Conservation (phyloP, 1,284 basidiomycete genomes). For the Anthracocystis walkeri region DNA sequence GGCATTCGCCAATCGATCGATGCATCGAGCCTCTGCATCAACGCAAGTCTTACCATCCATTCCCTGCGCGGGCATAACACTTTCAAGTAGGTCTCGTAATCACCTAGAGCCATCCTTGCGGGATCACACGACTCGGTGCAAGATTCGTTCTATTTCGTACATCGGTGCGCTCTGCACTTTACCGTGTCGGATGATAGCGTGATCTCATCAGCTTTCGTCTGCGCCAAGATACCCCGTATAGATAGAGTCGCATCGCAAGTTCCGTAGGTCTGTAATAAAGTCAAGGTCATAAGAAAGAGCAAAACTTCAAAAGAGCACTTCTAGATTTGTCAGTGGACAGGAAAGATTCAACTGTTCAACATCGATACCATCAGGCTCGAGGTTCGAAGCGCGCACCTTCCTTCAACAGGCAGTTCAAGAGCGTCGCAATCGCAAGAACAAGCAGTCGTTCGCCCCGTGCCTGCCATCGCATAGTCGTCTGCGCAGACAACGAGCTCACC, state of each 20-base stretch:
- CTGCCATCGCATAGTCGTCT: no score
- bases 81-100: no score
- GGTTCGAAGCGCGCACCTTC: background rate
- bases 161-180: background rate
- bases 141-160: no score
- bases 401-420: background rate
- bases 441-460: background rate
- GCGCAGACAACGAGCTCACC: no score
- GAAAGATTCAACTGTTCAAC: background rate
- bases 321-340: background rate
- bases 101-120: no score
- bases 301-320: background rate
- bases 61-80: no score
- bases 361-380: background rate
- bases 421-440: background rate
- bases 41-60: no score
- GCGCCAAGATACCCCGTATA: conserved; percentile 9
- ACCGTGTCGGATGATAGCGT: background rate
- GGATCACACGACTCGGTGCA: no score
- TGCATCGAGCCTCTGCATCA: no score
- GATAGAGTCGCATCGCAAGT: conserved; percentile 2
- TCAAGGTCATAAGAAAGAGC: background rate
- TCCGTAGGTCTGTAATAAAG: background rate
- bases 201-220: background rate
- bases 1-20: no score